Conservation (phyloP, 208 protist genomes). For the Leishmania tarentolae region DNA sequence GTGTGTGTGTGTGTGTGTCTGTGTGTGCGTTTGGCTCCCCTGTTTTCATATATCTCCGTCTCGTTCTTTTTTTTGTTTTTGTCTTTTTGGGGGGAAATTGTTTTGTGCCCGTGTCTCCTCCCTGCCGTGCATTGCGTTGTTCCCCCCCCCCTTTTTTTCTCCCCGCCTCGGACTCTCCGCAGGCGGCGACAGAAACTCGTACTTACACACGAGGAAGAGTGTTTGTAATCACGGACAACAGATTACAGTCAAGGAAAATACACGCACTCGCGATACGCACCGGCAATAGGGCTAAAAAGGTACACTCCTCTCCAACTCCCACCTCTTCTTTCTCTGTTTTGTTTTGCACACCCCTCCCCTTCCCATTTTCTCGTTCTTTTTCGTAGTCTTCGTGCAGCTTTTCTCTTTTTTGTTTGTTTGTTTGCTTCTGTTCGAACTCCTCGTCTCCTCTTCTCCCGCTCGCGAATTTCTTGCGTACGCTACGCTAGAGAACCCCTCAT, state of each 20-base stretch:
- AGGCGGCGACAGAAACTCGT: neutral
- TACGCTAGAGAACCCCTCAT: neutral
- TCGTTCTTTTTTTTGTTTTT: neutral
- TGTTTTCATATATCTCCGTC: neutral
- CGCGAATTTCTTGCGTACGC: neutral
- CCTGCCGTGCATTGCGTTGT: too few species aligned
- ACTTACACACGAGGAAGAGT: neutral
- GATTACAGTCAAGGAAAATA: neutral
- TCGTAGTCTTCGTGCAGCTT: neutral
- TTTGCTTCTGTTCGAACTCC: neutral
- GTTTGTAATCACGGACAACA: neutral
- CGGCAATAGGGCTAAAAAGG: neutral
- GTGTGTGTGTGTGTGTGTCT: neutral
- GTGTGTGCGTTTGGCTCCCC: neutral
- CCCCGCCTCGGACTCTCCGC: neutral
- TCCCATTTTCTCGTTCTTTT: conserved; percentile 2
- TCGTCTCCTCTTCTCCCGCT: neutral
- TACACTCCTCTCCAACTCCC: neutral
- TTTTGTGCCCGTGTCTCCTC: too few species aligned
- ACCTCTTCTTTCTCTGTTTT: neutral
- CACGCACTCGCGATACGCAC: neutral
- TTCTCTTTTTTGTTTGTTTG: conserved; percentile 19
- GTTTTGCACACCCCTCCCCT: neutral
- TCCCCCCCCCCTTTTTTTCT: neutral
- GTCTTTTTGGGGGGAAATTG: too few species aligned